Conservation (phyloP, 331 rosid species). For the Quercus phellos region DNA sequence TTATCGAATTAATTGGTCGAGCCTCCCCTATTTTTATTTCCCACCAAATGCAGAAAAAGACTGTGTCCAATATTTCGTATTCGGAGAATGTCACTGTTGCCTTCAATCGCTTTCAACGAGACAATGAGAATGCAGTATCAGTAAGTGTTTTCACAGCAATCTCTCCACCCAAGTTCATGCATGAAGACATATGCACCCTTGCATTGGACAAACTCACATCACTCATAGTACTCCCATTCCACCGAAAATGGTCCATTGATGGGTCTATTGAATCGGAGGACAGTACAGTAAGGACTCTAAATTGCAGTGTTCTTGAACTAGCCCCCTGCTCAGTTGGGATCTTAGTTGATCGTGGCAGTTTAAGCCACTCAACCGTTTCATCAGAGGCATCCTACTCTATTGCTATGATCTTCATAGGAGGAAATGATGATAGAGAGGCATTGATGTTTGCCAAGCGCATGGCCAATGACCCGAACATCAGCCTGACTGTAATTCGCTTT, state of each 20-base stretch:
- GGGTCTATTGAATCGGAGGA: slow-evolving; percentile 37
- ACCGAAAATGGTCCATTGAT: slow-evolving; percentile 36
- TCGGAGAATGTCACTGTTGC: slow-evolving; percentile 32
- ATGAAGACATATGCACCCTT: slow-evolving; percentile 38
- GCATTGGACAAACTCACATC: slow-evolving; percentile 47
- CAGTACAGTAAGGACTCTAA: slow-evolving; percentile 27
- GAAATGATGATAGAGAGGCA: slow-evolving; percentile 51
- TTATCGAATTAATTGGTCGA: slow-evolving; percentile 52
- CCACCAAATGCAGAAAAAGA: slow-evolving; percentile 26
- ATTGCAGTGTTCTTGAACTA: slow-evolving; percentile 32
- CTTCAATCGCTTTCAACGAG: slow-evolving; percentile 34
- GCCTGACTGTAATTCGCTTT: slow-evolving; percentile 23
- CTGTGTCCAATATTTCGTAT: slow-evolving; percentile 3
- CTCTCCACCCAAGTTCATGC: slow-evolving; percentile 37
- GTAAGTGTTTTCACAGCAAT: slow-evolving; percentile 38
- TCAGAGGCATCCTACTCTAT: slow-evolving; percentile 1
- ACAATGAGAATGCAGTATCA: slow-evolving; percentile 14
- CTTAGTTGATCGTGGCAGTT: slow-evolving; percentile 23
- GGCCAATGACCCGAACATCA: slow-evolving; percentile 1
- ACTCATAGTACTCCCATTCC: slow-evolving; percentile 50
- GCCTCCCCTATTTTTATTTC: slow-evolving; percentile 44
- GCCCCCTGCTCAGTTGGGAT: slow-evolving; percentile 57
- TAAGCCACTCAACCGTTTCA: neutral
- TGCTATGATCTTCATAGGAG: slow-evolving; percentile 42
- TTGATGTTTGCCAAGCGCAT: slow-evolving; percentile 41